Evolutionary conservation across 352 stramenopile species (phyloP).

Genomic region (Globisporangium cederbergense): DNA sequence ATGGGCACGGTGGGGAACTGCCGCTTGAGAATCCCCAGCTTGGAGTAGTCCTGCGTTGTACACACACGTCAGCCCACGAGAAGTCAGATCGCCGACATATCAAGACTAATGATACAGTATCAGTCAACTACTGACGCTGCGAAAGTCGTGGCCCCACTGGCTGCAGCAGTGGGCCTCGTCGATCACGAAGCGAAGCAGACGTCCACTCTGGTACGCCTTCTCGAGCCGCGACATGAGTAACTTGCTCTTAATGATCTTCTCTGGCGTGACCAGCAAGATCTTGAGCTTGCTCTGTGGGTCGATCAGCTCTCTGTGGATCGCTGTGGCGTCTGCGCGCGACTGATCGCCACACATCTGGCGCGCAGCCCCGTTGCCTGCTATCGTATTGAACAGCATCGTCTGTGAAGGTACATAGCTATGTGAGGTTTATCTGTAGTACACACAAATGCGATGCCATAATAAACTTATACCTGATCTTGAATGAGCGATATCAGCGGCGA

Average conservation of each 20-base stretch:
- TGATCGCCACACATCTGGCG: conserved; percentile 55
- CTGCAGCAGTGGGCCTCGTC: conserved; percentile 89
- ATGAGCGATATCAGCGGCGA: conserved; percentile 93
- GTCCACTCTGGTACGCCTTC: conserved; percentile 71
- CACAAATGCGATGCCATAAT: neutral
- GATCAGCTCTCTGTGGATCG: conserved; percentile 82
- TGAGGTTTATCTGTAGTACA: neutral
- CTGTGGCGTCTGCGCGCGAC: conserved; percentile 41
- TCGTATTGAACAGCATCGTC: conserved; percentile 76
- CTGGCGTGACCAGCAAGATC: conserved; percentile 90
- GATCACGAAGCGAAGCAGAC: conserved; percentile 91
- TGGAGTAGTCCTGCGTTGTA: conserved; percentile 82
- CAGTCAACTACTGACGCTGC: conserved; percentile 33
- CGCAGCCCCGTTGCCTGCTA: conserved; percentile 49
- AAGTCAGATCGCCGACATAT: neutral
- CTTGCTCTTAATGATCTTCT: conserved; percentile 90
- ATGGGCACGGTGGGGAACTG: conserved; percentile 90
- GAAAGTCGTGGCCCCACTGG: conserved; percentile 85
- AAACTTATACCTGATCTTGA: conserved; percentile 77
- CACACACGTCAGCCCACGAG: neutral
- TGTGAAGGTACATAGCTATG: neutral
- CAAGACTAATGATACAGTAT: neutral
- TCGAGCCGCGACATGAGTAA: conserved; percentile 90
- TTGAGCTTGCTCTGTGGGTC: conserved; percentile 54
- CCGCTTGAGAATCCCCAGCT: conserved; percentile 88